phyloP scores from a whole-genome alignment of 2,329 filamentous ascomycete species.

The Coniochaeta sp. region DNA sequence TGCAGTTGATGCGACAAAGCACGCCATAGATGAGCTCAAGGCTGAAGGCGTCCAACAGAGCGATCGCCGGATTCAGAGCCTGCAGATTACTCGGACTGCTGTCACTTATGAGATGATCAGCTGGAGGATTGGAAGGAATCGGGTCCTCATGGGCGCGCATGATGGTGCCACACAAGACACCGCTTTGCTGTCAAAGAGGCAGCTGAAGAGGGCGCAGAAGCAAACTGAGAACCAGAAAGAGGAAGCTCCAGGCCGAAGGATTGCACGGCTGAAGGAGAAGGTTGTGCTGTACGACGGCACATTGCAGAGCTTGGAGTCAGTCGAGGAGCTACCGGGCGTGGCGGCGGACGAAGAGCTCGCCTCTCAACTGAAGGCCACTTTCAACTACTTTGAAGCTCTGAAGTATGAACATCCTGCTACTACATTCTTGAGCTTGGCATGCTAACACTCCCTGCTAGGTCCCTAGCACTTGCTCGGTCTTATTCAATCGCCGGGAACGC shows the following conservation, averaged over 20 bases:
- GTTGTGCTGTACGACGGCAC: conserved; percentile 87
- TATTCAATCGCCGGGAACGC: conserved; percentile 67
- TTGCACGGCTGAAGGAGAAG: conserved; percentile 77
- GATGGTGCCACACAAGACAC: conserved; percentile 63
- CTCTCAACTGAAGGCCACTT: conserved; percentile 69
- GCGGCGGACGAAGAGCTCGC: conserved; percentile 75
- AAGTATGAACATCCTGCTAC: conserved; percentile 50
- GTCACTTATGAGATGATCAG: conserved; percentile 92
- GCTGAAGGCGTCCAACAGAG: conserved; percentile 78
- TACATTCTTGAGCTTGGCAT: neutral
- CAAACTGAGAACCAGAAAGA: conserved; percentile 36
- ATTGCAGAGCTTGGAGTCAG: conserved; percentile 81
- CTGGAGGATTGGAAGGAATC: conserved; percentile 90
- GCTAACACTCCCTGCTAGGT: conserved; percentile 32
- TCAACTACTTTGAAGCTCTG: conserved; percentile 78
- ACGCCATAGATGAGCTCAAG: conserved; percentile 83
- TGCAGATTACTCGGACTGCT: conserved; percentile 87
- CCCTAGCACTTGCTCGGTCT: conserved; percentile 77
- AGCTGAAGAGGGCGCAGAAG: conserved; percentile 32
- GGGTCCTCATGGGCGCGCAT: conserved; percentile 74
- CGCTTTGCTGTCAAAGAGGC: conserved; percentile 34
- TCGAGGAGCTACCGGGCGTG: conserved; percentile 84
- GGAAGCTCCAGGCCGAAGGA: conserved; percentile 65
- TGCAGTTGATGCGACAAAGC: conserved; percentile 86
- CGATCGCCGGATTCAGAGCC: conserved; percentile 80